Base-by-base conservation (phyloP, 2,329 filamentous ascomycete species). In the Emmonsiellopsis sp. region DNA sequence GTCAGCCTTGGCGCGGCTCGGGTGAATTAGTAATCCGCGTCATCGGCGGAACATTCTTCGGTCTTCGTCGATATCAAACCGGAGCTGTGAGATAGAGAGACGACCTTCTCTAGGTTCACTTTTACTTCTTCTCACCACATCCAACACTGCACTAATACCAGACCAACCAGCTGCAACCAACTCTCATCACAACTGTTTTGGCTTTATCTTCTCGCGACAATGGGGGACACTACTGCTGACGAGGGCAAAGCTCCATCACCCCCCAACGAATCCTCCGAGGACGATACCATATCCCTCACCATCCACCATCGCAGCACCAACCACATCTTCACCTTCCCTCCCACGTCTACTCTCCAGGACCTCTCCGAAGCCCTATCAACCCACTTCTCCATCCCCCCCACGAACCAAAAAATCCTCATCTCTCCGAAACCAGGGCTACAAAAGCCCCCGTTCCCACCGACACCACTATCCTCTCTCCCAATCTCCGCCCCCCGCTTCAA, bases 241-340 rank as follows among this genome's bases (percentile, higher is more conserved):
- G 33, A 31, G 2, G 21, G 17, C 21, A 40, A 27, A 27, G 21
- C 46, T 31, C 46, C 14, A 5, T 11, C 46, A 7, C 36, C 14
- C 34, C 17, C 33, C 13, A 32, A 11, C 14, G 37, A 31, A 48
- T 40, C 45, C 21, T 43, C 54, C 5, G 21, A 40, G 2, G 46
- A 49, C 10, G 32, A 49, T 31, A 21, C 14, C 27, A 40, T 77
- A 54, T 62, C 64, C 37, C 63, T 84, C 40, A 77, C 72, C 13
- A 64, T 84, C 55, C 74, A 76, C 56, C 76, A 83, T 60, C 79
- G 82, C 63, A 75, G 76, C 62, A 74, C 74, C 49, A 68, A 73
- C 1, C 68, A 81, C 58, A 66, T 68, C 14, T 63, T 82, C 44
- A 65, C 68, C 9, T 73, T 83, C 45, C 62, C 77, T 13, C 50